Conservation (phyloP, 164 flowering plant genomes). For the Platanus orientalis region DNA sequence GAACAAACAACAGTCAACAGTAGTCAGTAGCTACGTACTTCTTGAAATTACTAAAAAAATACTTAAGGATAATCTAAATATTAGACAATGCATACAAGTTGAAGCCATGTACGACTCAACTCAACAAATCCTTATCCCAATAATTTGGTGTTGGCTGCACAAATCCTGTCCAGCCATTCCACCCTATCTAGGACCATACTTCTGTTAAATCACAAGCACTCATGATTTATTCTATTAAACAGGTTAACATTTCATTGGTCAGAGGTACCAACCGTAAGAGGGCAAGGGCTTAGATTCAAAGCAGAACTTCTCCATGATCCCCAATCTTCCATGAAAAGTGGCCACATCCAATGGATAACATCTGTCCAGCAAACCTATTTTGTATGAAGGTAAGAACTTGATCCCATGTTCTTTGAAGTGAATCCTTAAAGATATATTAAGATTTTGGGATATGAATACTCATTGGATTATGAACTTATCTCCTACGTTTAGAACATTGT, state of each 20-base stretch:
- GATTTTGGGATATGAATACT: constrained; percentile 1
- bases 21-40: background rate
- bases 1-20: constrained; percentile 1
- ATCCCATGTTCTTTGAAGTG: constrained; percentile 1
- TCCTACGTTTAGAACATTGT: background rate
- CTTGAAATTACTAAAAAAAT: background rate
- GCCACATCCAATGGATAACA: constrained; percentile 99
- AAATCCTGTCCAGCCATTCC: too few relatives aligned
- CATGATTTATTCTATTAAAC: background rate
- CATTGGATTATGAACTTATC: too few relatives aligned
- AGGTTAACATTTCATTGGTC: background rate
- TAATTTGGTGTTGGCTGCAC: too few relatives aligned
- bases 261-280: constrained; percentile 58
- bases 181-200: too few relatives aligned
- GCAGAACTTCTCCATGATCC: constrained; percentile 69
- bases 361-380: constrained; percentile 81
- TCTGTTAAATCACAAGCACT: too few relatives aligned
- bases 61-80: background rate
- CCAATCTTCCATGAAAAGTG: constrained; percentile 88
- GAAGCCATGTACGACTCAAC: background rate
- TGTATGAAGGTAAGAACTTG: constrained; percentile 12
- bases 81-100: background rate
- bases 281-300: constrained; percentile 64
- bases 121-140: too few relatives aligned
- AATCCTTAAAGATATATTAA: constrained; percentile 7